Conservation (phyloP, 768 basidiomycete genomes). For the Boletus insuetus region DNA sequence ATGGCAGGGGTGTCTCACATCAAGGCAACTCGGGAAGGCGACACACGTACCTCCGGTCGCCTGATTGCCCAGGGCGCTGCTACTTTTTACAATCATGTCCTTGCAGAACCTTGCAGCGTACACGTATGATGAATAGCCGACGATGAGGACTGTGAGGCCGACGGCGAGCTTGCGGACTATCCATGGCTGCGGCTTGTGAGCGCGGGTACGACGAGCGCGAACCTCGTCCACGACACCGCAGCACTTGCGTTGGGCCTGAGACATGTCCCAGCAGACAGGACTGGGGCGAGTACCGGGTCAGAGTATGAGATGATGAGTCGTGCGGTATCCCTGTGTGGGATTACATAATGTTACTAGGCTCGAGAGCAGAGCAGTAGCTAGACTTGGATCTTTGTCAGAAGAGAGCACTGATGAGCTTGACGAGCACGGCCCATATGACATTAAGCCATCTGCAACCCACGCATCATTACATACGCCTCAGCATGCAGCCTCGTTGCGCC, state of each 20-base stretch:
- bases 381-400: background rate
- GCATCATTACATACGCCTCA: conserved; percentile 25
- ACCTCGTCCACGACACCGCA: conserved; percentile 58
- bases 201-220: conserved; percentile 37
- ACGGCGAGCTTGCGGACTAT: conserved; percentile 68
- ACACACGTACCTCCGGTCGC: conserved; percentile 63
- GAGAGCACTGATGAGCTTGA: no score
- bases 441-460: conserved; percentile 21
- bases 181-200: conserved; percentile 64
- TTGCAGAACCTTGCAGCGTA: conserved; percentile 71
- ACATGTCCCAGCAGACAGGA: conserved; percentile 13
- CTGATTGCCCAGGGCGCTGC: conserved; percentile 44
- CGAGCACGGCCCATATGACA: conserved; percentile 4
- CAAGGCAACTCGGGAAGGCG: background rate
- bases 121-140: conserved; percentile 72
- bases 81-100: conserved; percentile 57
- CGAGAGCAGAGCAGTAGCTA: background rate
- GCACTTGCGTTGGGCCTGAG: conserved; percentile 22
- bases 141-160: conserved; percentile 53
- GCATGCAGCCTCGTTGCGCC: conserved; percentile 22
- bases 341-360: conserved; percentile 18
- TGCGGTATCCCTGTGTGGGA: conserved; percentile 5
- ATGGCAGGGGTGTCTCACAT: conserved; percentile 3
- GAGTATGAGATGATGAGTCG: background rate
- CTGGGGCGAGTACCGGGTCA: no score